A percentile compares a stretch with the other conserved stretches of the same genome.
phyloP scores from a whole-genome alignment of 208 protist genomes.

The Borovskyia barvae region DNA sequence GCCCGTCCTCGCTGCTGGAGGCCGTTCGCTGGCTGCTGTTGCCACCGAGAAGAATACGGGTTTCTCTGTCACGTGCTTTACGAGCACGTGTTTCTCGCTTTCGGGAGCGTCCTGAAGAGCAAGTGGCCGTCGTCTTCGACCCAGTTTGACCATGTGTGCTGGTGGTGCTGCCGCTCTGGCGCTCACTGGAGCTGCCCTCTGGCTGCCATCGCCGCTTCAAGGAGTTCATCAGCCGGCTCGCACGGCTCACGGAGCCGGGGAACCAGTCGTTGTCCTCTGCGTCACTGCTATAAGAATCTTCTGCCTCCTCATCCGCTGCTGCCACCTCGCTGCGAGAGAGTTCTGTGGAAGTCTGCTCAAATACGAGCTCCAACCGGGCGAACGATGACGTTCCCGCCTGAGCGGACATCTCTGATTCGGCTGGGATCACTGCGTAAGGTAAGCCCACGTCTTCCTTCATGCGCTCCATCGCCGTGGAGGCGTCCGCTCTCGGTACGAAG shows the following conservation, averaged over 20 bases:
- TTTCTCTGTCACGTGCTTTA: slow-evolving; percentile 19
- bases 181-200: no score
- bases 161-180: neutral
- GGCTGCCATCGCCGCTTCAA: no score
- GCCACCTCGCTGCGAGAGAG: slow-evolving; percentile 22
- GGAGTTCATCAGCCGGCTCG: neutral
- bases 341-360: slow-evolving; percentile 15
- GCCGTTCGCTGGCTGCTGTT: neutral
- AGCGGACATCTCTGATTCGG: no score
- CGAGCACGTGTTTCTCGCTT: slow-evolving; percentile 34
- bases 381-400: slow-evolving; percentile 7
- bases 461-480: neutral
- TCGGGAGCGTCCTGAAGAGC: slow-evolving; percentile 3
- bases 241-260: slow-evolving; percentile 9
- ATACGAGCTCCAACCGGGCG: slow-evolving; percentile 28
- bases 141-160: neutral
- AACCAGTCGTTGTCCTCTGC: slow-evolving; percentile 21
- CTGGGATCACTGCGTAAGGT: slow-evolving; percentile 8
- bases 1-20: slow-evolving; percentile 14
- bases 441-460: slow-evolving; percentile 8
- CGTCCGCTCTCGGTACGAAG: neutral
- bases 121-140: neutral
- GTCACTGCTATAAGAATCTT: slow-evolving; percentile 14
- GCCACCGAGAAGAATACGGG: slow-evolving; percentile 6
- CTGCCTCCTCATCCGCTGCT: slow-evolving; percentile 8